Base-by-base conservation (phyloP, 768 basidiomycete species). In the Cyclocybe aegerita region DNA sequence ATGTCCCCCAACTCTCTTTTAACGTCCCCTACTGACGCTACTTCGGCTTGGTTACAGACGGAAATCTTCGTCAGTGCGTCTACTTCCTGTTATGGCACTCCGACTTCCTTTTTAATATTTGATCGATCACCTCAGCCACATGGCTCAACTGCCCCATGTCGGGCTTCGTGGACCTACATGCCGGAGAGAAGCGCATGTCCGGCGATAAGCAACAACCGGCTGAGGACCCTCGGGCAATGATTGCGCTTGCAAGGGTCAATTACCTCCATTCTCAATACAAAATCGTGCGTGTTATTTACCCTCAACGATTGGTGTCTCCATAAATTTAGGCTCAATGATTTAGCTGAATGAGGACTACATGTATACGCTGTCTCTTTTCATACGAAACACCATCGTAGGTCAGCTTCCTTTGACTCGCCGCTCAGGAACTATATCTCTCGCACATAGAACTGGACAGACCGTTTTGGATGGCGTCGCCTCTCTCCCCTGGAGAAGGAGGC, bases 401-500 rank as follows among this genome's bases (percentile, higher is more conserved):
- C 3, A 12, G 43, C 17, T 32, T 14, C 0, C 8, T 10, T 29
- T 29, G 2, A 31, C 23, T 23, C 23, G 23, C 23, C 23, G 29
- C 14, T 10, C 16, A 29, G 9, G 11, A 7, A 23, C 23, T 23
- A 14, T 39, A 7, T 36, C 9, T 10, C 9, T 43, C 16, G n/a
- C 39, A 15, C 11, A 1, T 31, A 78, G 77, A 48, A 44, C 7
- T 80, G 76, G 73, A 63, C 70, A 0, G 58, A 62, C n/a, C 58
- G 59, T 2, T 77, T 66, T 52, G 76, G 77, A 1, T 80, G 78
- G 77, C 66, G 78, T 6, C 34, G 60, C 3, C 61, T 75, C n/a
- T 78, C 78, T 16, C 65, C 67, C 23, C 59, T 81, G 12, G 79
- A 81, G 55, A 51, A 62, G n/a, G 63, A 79, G 41, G 73, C 77